Conservation (phyloP, 495 filamentous ascomycete genomes). For the Annulohypoxylon bovei region DNA sequence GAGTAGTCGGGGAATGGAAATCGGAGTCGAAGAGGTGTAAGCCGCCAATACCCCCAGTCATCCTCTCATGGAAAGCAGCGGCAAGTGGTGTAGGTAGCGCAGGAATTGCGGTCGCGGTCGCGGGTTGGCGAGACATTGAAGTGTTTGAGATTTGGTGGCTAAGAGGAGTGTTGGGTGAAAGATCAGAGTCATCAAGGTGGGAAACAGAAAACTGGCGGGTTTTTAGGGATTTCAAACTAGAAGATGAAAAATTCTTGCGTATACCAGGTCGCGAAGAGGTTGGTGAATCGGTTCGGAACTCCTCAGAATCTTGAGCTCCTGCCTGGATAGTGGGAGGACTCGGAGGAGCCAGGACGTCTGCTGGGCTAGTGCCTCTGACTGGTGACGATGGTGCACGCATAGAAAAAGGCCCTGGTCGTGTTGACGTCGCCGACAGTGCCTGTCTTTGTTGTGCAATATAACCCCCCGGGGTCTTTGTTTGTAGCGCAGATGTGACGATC, state of each 20-base stretch:
- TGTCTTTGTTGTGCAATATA: slow-evolving; percentile 59
- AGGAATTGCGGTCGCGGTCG: slow-evolving; percentile 62
- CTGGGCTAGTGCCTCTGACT: slow-evolving; percentile 40
- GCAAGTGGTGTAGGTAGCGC: slow-evolving; percentile 76
- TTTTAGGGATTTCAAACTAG: slow-evolving; percentile 75
- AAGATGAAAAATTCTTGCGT: slow-evolving; percentile 82
- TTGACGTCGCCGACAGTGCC: slow-evolving; percentile 54
- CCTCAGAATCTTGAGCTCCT: slow-evolving; percentile 37
- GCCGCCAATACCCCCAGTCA: slow-evolving; percentile 68
- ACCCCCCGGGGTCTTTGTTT: slow-evolving; percentile 53
- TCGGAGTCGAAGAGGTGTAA: slow-evolving; percentile 86
- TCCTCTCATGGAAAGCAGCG: slow-evolving; percentile 61
- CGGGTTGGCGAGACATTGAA: slow-evolving; percentile 52
- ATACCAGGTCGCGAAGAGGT: slow-evolving; percentile 60
- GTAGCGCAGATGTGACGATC: slow-evolving; percentile 53
- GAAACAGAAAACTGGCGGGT: slow-evolving; percentile 80
- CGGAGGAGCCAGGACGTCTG: slow-evolving; percentile 46
- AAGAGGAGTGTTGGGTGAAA: slow-evolving; percentile 78
- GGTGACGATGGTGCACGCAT: slow-evolving; percentile 49
- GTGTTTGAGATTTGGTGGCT: slow-evolving; percentile 69
- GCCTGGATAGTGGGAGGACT: slow-evolving; percentile 34
- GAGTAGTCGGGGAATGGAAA: slow-evolving; percentile 76
- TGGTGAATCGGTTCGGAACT: slow-evolving; percentile 53
- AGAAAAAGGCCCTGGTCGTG: slow-evolving; percentile 45
- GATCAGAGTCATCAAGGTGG: slow-evolving; percentile 72